Evolutionary conservation across 352 stramenopile genomes (phyloP), one percentile per base, ranked within the genome.

Genomic region (Discostella stelligera): DNA sequence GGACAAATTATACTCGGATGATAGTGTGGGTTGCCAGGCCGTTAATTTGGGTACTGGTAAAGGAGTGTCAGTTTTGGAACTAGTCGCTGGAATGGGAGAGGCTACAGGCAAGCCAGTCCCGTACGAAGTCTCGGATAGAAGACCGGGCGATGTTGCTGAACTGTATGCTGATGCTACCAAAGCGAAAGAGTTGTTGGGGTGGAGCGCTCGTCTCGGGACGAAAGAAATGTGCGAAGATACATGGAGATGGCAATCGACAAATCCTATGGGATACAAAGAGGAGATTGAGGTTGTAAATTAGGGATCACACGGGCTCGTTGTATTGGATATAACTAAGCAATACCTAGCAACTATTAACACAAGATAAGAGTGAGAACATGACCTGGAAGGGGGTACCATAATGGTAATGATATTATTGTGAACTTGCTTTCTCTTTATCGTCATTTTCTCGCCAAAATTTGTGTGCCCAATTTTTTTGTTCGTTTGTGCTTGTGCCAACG

Each of bases 201-300:
- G 94, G 93, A 87, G 87, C 63, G 93, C 93, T 23, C 81, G 84
- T 23, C 66, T 93, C 11, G 83, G 83, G 18, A 82, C 96, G 9
- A 85, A 95, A 56, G 92, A 96, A 44, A 96, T 96, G 91, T 97
- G 95, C 69, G 62, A 87, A n/a, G 92, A 97, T 88, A 93, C 91
- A 0, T 97, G 94, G 94, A 90, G 84, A 25, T 97, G 94, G 94
- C 94, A 97, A 84, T 89, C 70, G 49, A 91, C 84, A 3, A 96
- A 98, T 89, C 94, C 94, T 0, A 87, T 95, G 66, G 94, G 94
- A 5, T 98, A 96, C 41, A 41, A 79, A 30, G 61, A 71, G 41
- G 54, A 82, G 30, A 56, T 70, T 37, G 21, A 73, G 71, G 53
- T 80, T 53, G 72, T 71, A 10, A 71, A 55, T 55, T 55, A 80